Evolutionary conservation across 495 filamentous ascomycete species (phyloP).

Genomic region (Aspergillus ostianus): DNA sequence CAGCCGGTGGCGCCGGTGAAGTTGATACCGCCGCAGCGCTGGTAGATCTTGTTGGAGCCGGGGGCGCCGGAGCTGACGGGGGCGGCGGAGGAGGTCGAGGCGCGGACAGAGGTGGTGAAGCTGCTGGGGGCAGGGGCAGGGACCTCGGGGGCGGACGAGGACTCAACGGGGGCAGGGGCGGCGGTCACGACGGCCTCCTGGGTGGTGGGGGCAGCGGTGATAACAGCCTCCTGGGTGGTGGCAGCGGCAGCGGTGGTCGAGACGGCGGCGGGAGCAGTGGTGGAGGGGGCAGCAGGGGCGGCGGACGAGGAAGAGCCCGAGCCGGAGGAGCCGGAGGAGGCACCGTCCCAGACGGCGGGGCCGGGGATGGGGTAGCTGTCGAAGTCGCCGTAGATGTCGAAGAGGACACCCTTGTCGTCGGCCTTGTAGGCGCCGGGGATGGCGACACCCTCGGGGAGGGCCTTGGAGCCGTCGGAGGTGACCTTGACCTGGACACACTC

Average conservation of each 20-base stretch:
- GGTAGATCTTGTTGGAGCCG: conserved; percentile 14
- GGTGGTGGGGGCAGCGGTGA: conserved; percentile 6
- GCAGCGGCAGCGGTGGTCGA: conserved; percentile 8
- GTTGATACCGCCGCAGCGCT: conserved; percentile 22
- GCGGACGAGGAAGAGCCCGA: conserved; percentile 10
- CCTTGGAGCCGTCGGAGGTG: conserved; percentile 19
- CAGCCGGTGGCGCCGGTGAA: conserved; percentile 18
- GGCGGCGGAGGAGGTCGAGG: conserved; percentile 8
- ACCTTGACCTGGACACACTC: conserved; percentile 27
- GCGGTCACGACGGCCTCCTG: conserved; percentile 4
- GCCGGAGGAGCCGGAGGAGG: conserved; percentile 15
- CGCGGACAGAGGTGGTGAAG: conserved; percentile 10
- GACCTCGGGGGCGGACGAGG: conserved; percentile 4
- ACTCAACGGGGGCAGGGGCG: conserved; percentile 4
- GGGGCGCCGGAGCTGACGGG: background rate
- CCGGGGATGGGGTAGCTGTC: conserved; percentile 24
- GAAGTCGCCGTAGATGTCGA: conserved; percentile 22
- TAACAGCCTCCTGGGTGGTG: conserved; percentile 3
- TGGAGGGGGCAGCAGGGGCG: conserved; percentile 6
- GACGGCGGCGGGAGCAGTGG: conserved; percentile 2
- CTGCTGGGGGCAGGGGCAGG: conserved; percentile 7
- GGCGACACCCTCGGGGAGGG: conserved; percentile 21
- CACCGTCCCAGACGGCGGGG: conserved; percentile 25
- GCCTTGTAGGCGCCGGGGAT: conserved; percentile 23
- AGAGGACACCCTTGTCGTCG: conserved; percentile 21